Evolutionary conservation across 192 early-diverging fungal genomes (phyloP), one percentile per base, ranked within the genome.

Genomic region (Geranomyces michiganensis): DNA sequence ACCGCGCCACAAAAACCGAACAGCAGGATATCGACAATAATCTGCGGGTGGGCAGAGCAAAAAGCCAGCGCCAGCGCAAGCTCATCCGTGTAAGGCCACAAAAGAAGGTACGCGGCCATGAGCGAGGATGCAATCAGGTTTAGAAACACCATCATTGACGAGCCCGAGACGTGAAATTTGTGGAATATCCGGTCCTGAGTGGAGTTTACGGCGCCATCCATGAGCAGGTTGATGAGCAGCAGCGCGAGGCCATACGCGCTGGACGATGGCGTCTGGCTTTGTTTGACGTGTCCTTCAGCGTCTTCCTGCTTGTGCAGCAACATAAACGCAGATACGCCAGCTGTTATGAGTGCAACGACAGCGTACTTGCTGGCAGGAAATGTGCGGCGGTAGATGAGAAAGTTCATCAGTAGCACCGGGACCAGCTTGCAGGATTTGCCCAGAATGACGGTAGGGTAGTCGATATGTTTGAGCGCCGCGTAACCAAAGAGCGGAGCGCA

Each of bases 121-220:
- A 91, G 79, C 9, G 82, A n/a, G 0, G 89, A 84, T 53, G 91
- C 89, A 78, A 91, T 88, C 22, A 90, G 68, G 76, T 98, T 99
- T 95, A 99, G 96, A 73, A 84, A 92, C 64, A 94, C 89, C 97
- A 99, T 99, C 96, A 99, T 97, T 55, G 93, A 91, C 74, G 93
- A 90, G 29, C 95, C 94, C 0, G 89, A 84, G 26, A 94, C 89
- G 56, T 87, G 86, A 82, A 89, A 92, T 49, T 86, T 88, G 33
- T 89, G 85, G 78, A 96, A 96, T 36, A 98, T 89, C 68, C 94
- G 90, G 79, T 99, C 97, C 84, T 99, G 97, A 0, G 93, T 93
- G 44, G 95, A 91, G 84, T 97, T 97, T 41, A 91, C 94, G n/a
- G 92, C 83, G 27, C 97, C 97, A 81, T 99, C 97, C 56, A 99